Base-by-base conservation (phyloP, 2,329 filamentous ascomycete genomes). In the Hypomyces rosellus region DNA sequence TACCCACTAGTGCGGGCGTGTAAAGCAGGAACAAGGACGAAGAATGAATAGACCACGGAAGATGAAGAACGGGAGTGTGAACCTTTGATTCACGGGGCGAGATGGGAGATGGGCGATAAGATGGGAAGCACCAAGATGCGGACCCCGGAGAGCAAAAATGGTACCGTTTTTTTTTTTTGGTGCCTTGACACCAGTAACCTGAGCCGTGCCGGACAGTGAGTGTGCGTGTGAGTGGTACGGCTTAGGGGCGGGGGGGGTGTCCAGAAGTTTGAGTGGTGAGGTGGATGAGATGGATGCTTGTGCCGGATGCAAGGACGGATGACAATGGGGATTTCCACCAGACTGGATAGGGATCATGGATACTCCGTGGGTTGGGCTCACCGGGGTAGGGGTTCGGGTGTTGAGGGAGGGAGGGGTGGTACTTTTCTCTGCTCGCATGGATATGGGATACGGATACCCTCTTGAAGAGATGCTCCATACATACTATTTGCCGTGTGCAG, bases 1-100 rank as follows among this genome's bases (percentile, higher is more conserved):
- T 52, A 51, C 55, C 52, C 55, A 54, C 51, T 59, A 58, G 57
- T 58, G 57, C 56, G 56, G 57, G 55, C 55, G 57, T 54, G 52
- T 33, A 47, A 43, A 49, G 45, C 46, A 56, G 55, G 47, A 48
- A 57, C 50, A 48, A 45, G 45, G 45, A 52, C 49, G 33, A 49
- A 45, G 25, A 41, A 41, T 47, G 42, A 51, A 47, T 46, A 45
- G 44, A 44, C 43, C 49, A 45, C 49, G 42, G 49, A 51, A 36
- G 39, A 37, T 36, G 25, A 46, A 44, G 38, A 30, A 30, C 25
- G 25, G 25, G 25, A 30, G 25, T 30, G 25, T 30, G 25, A 30
- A 39, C 41, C 14, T 40, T 46, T 43, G 42, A 46, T 46, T 40
- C 42, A 45, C 48, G 34, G 40, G 37, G 48, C 33, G 6, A 44